Conservation (phyloP, 1,284 basidiomycete species). For the Butyriboletus regius region DNA sequence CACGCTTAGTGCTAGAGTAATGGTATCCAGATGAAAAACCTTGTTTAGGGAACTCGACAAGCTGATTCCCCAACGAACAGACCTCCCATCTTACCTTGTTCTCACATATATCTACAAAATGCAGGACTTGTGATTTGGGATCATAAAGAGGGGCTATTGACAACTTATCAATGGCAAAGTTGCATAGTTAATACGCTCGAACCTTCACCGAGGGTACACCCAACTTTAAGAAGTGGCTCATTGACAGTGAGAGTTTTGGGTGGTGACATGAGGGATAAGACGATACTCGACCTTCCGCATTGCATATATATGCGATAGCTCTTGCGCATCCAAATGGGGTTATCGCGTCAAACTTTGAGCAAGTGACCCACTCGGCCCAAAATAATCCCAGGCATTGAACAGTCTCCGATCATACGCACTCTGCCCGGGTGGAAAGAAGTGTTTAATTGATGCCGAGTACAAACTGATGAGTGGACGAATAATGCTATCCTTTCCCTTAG, state of each 20-base stretch:
- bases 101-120: constrained; percentile 62
- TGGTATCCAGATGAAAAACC: constrained; percentile 22
- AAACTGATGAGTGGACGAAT: constrained; percentile 11
- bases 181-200: constrained; percentile 7
- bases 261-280: constrained; percentile 10
- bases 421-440: background rate
- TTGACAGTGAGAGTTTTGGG: constrained; percentile 26
- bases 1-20: constrained; percentile 8
- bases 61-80: constrained; percentile 30
- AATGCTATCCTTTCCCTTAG: constrained; percentile 16
- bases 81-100: constrained; percentile 41
- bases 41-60: constrained; percentile 6
- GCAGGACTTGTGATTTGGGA: constrained; percentile 43
- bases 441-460: constrained; percentile 23
- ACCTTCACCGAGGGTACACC: constrained; percentile 65
- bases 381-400: background rate
- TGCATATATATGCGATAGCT: constrained; percentile 8
- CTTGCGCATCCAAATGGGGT: constrained; percentile 7
- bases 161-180: constrained; percentile 6
- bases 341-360: constrained; percentile 5
- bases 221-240: constrained; percentile 48
- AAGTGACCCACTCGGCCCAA: constrained; percentile 3
- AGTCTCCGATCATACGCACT: background rate
- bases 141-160: constrained; percentile 56
- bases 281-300: background rate